phyloP scores from a whole-genome alignment of 805 yeast species.

The Yarrowia phangngaensis region DNA sequence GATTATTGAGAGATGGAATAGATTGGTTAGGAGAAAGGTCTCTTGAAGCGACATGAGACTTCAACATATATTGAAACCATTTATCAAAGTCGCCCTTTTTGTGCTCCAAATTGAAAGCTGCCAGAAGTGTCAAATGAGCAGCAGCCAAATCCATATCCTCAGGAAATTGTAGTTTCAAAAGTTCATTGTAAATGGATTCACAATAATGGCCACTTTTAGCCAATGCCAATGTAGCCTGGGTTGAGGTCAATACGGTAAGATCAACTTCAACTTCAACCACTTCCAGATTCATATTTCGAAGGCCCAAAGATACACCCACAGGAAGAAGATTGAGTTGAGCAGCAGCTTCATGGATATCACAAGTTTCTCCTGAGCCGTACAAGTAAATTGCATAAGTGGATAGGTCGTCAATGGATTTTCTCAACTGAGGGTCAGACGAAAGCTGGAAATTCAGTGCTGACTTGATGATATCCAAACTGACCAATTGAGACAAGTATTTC shows the following conservation, averaged over 20 bases:
- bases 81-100: slow-evolving; percentile 6
- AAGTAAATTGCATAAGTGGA: slow-evolving; percentile 5
- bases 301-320: slow-evolving; percentile 13
- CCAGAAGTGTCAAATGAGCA: slow-evolving; percentile 17
- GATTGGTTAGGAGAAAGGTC: background rate
- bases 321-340: slow-evolving; percentile 2
- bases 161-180: slow-evolving; percentile 1
- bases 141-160: slow-evolving; percentile 5
- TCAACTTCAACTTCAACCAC: background rate
- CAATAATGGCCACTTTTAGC: background rate
- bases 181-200: background rate
- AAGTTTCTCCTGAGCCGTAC: slow-evolving; percentile 4
- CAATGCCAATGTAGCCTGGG: slow-evolving; percentile 7
- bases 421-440: slow-evolving; percentile 69
- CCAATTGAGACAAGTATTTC: slow-evolving; percentile 9
- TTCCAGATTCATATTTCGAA: slow-evolving; percentile 3
- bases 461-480: background rate
- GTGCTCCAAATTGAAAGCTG: slow-evolving; percentile 6
- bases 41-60: background rate
- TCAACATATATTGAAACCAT: background rate
- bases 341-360: slow-evolving; percentile 4
- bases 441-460: slow-evolving; percentile 7
- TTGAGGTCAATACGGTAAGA: background rate
- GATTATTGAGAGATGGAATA: background rate
- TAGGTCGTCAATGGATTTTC: slow-evolving; percentile 85